Conservation (phyloP, 352 stramenopile genomes). For the Globisporangium canariense region DNA sequence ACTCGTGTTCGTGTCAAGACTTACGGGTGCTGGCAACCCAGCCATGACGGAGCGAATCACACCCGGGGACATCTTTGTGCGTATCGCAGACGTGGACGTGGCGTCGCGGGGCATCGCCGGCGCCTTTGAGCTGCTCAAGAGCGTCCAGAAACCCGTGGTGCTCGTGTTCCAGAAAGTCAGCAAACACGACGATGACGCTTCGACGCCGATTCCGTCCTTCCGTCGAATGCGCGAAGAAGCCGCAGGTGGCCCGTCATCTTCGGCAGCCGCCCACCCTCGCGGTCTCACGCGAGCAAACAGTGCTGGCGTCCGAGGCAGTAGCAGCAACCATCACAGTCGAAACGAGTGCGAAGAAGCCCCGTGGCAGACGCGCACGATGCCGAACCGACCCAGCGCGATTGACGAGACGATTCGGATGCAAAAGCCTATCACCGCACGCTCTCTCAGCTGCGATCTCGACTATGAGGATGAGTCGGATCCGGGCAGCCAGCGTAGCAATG, state of each 20-base stretch:
- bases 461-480: slow-evolving; percentile 14
- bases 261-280: slow-evolving; percentile 17
- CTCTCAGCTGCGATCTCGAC: slow-evolving; percentile 26
- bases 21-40: slow-evolving; percentile 61
- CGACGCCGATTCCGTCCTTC: slow-evolving; percentile 50
- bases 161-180: slow-evolving; percentile 66
- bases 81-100: slow-evolving; percentile 68
- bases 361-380: slow-evolving; percentile 20
- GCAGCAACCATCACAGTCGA: background rate
- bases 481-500: slow-evolving; percentile 17
- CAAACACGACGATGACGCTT: slow-evolving; percentile 11
- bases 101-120: slow-evolving; percentile 64
- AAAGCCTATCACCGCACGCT: slow-evolving; percentile 17
- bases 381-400: slow-evolving; percentile 8
- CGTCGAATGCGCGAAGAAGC: slow-evolving; percentile 49
- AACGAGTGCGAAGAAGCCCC: background rate
- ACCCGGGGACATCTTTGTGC: slow-evolving; percentile 73
- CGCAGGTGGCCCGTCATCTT: slow-evolving; percentile 13
- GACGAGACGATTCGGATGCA: slow-evolving; percentile 15
- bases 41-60: slow-evolving; percentile 49
- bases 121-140: slow-evolving; percentile 76
- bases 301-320: slow-evolving; percentile 7
- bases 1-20: slow-evolving; percentile 65
- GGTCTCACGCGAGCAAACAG: slow-evolving; percentile 28
- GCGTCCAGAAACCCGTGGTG: slow-evolving; percentile 73